phyloP scores from a whole-genome alignment of 306 rosid genomes.

The Lotus japonicus region DNA sequence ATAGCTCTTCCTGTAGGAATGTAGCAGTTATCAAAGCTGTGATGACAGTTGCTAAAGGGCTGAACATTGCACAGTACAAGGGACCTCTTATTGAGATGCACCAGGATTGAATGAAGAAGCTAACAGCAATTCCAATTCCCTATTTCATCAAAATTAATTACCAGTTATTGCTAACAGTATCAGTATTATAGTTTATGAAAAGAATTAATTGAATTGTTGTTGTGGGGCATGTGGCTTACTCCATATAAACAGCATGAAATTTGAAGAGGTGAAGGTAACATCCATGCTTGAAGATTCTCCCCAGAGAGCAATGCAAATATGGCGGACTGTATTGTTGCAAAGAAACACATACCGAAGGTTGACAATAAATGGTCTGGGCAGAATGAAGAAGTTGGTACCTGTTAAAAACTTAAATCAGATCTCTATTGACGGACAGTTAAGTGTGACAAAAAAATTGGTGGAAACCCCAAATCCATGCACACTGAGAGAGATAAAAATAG shows the following conservation, averaged over 20 bases:
- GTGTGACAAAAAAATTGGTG: too few relatives aligned
- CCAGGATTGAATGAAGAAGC: constrained; percentile 59
- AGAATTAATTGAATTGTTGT: too few relatives aligned
- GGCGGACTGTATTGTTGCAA: constrained; percentile 40
- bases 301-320: constrained; percentile 38
- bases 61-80: constrained; percentile 59
- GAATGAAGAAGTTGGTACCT: constrained; percentile 55
- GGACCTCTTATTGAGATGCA: constrained; percentile 68
- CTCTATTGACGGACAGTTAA: background rate
- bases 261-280: constrained; percentile 37
- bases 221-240: constrained; percentile 37
- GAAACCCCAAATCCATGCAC: too few relatives aligned
- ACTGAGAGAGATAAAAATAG: too few relatives aligned
- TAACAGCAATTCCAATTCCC: constrained; percentile 56
- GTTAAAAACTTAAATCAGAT: constrained; percentile 11
- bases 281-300: constrained; percentile 37
- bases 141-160: constrained; percentile 4
- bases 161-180: background rate
- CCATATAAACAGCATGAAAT: constrained; percentile 52
- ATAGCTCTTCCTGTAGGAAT: constrained; percentile 47
- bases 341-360: constrained; percentile 58
- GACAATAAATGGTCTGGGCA: constrained; percentile 58
- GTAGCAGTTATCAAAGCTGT: constrained; percentile 40
- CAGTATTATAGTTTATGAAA: too few relatives aligned
- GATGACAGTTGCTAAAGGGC: constrained; percentile 59